Percentiles rank a stretch among this genome's conserved stretches.
These are phyloP conservation scores for Aegilops sharonensis DNA, from an alignment of 176 grass and related monocot genomes.

Conservation along the genomic window DNA sequence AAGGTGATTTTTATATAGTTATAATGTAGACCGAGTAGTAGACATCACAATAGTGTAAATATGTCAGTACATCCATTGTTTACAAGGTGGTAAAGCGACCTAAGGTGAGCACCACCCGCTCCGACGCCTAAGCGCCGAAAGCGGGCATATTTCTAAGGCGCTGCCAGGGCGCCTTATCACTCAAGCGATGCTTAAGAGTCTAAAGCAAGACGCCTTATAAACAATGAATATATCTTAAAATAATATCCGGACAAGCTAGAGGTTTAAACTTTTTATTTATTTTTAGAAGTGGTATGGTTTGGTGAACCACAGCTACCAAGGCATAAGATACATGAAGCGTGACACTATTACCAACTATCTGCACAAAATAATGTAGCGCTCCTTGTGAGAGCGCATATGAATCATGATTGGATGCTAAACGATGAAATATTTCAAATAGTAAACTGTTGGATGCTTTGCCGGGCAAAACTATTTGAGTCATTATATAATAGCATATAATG, in stretches of 20 bases:
- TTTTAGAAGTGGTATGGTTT: neutral
- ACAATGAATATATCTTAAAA: neutral
- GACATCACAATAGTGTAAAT: neutral
- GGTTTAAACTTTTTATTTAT: neutral
- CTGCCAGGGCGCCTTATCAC: too few species aligned
- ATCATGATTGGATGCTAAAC: neutral
- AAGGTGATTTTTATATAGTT: neutral
- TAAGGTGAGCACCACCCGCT: too few species aligned
- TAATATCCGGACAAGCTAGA: neutral
- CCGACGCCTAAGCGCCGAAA: too few species aligned
- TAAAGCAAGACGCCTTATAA: too few species aligned
- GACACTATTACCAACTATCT: neutral
- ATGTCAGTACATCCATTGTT: neutral
- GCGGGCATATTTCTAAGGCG: too few species aligned
- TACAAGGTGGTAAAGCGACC: too few species aligned
- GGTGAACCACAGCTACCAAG: constrained; percentile 1
- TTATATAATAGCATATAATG: neutral
- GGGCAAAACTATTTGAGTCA: constrained; percentile 2
- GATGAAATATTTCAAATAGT: neutral
- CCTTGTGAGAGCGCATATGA: neutral
- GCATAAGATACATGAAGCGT: constrained; percentile 3
- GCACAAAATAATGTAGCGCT: neutral
- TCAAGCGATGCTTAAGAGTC: too few species aligned
- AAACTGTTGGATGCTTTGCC: neutral
- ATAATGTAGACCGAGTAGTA: neutral